Evolutionary conservation across 139 green algal species (phyloP), one percentile per base, ranked within the genome.

Genomic region (Prasinococcaceae sp.): DNA sequence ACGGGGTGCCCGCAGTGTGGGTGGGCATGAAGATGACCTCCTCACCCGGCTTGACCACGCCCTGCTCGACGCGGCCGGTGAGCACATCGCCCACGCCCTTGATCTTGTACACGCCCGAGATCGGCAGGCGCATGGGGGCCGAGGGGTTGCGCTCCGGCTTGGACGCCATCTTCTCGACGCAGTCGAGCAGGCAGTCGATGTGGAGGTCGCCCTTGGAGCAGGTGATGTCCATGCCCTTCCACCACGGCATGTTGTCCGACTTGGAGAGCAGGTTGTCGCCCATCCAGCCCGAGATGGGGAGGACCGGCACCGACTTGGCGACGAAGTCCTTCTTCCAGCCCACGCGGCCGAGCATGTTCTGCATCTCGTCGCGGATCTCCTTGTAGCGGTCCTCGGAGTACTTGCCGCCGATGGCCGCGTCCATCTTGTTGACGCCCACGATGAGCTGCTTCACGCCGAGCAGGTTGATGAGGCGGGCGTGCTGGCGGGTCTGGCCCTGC

Each of bases 261-360:
- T 86, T 83, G 58, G 81, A 77, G 72, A 98, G 90, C 75, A 98
- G 81, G 88, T 98, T 98, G 82, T 98, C 90, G 58, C 90, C 90
- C 68, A 89, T 86, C 78, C 85, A 97, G 46, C 90, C 90, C 23
- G 90, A 97, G 84, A 98, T 96, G 74, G 90, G 90, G 41, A 98
- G 58, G 67, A 97, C 79, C 61, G 88, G 84, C 44, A 96, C 82
- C 32, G 38, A 74, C 65, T 83, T 79, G 61, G 86, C 63, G 37
- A 93, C 62, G 67, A 89, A 93, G 75, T 80, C 63, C 51, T 73
- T 74, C 73, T 88, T 88, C 78, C 82, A 88, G 56, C 81, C 81
- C 4, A 92, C 81, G 43, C 70, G 67, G 40, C 70, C 61, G 42
- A 94, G 79, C 75, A 90, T 94, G 65, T 88, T 82, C 36, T 58